These are phyloP conservation scores for Galerina sulciceps DNA, from an alignment of 768 basidiomycete genomes.

Conservation along the genomic window DNA sequence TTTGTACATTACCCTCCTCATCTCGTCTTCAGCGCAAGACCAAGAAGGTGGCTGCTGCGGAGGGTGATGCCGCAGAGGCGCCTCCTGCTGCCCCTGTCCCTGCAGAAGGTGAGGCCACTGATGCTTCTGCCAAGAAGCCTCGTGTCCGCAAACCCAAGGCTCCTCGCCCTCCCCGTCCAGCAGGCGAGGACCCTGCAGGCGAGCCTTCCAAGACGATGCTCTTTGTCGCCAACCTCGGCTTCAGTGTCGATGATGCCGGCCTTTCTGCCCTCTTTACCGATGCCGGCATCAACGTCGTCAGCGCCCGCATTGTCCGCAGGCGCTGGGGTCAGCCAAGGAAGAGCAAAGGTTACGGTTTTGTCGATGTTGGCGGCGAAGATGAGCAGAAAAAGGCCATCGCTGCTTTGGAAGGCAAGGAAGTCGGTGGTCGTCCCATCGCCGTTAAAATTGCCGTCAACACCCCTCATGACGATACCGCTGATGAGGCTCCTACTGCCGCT, in stretches of 20 bases:
- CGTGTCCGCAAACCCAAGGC: conserved; percentile 61
- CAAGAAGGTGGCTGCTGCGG: conserved; percentile 42
- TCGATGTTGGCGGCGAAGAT: conserved; percentile 88
- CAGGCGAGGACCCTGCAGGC: conserved; percentile 83
- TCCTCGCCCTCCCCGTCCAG: conserved; percentile 66
- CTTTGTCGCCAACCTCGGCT: conserved; percentile 98
- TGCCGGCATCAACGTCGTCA: conserved; percentile 78
- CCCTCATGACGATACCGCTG: conserved; percentile 59
- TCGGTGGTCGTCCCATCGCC: conserved; percentile 84
- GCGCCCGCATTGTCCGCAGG: conserved; percentile 88
- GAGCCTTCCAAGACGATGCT: conserved; percentile 89
- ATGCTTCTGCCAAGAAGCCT: conserved; percentile 50
- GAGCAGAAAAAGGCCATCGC: conserved; percentile 93
- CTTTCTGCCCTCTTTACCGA: conserved; percentile 85
- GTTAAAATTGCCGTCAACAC: conserved; percentile 97
- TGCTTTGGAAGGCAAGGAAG: conserved; percentile 83
- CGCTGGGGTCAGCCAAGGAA: conserved; percentile 83
- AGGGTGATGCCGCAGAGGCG: conserved; percentile 32
- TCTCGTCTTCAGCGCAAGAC: conserved; percentile 56
- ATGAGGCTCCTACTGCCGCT: conserved; percentile 30
- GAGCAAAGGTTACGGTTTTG: conserved; percentile 98
- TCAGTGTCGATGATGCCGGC: conserved; percentile 86
- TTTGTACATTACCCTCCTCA: conserved; percentile 13
- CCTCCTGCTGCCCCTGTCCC: conserved; percentile 36
- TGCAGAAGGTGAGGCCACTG: conserved; percentile 40